Conservation (phyloP, 345 rosid species). For the Alliaria petiolata region DNA sequence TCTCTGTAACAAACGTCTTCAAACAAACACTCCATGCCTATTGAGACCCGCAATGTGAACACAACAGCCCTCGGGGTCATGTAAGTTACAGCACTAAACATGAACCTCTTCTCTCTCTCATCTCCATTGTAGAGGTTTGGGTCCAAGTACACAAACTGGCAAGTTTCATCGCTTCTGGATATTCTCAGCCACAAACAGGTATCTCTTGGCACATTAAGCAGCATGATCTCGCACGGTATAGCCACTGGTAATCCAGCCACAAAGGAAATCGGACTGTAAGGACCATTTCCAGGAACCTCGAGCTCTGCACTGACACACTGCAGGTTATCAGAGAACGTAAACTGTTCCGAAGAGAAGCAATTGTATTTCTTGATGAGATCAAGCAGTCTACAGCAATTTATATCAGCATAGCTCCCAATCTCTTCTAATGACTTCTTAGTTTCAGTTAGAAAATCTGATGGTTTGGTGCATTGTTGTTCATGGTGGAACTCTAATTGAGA, state of each 20-base stretch:
- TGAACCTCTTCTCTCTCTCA: constrained; percentile 39
- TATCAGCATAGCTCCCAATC: constrained; percentile 17
- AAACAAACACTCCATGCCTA: constrained; percentile 60
- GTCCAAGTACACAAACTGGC: constrained; percentile 61
- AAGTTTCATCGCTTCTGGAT: constrained; percentile 38
- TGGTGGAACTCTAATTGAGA: constrained; percentile 44
- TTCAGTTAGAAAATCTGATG: constrained; percentile 51
- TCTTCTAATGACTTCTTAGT: constrained; percentile 42
- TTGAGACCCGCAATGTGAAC: constrained; percentile 46
- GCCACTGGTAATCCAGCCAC: constrained; percentile 71
- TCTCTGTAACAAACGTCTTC: constrained; percentile 37
- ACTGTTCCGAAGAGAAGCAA: constrained; percentile 46
- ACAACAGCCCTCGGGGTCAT: constrained; percentile 52
- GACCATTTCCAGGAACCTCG: constrained; percentile 54
- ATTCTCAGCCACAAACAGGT: constrained; percentile 70
- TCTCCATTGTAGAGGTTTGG: constrained; percentile 31
- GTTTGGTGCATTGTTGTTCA: constrained; percentile 41
- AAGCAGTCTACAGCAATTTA: constrained; percentile 22
- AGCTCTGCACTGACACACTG: constrained; percentile 48
- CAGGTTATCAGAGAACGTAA: constrained; percentile 36
- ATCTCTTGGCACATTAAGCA: constrained; percentile 42
- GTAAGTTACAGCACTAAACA: constrained; percentile 49
- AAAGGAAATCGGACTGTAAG: constrained; percentile 59
- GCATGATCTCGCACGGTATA: constrained; percentile 52
- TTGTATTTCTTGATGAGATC: constrained; percentile 37